Percentiles rank a stretch among this genome's conserved stretches.
phyloP scores from a whole-genome alignment of 225 moss, liverwort and hornwort genomes.

The Antitrichia curtipendula region DNA sequence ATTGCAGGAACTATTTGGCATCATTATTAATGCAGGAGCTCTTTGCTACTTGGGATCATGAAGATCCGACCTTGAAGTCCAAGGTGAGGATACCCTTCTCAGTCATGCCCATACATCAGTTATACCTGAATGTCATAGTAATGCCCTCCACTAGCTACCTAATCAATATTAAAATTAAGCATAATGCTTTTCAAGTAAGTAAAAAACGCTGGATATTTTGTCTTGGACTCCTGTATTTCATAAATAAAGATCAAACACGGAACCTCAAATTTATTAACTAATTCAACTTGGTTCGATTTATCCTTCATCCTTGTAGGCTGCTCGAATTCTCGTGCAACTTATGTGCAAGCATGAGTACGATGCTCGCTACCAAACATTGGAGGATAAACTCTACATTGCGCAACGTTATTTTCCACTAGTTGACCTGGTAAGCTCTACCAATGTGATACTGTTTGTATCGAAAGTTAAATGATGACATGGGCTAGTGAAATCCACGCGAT shows the following conservation, averaged over 20 bases:
- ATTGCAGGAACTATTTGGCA: conserved; percentile 83
- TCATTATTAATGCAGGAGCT: conserved; percentile 92
- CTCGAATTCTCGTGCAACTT: conserved; percentile 79
- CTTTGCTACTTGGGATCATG: conserved; percentile 92
- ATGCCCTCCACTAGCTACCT: not conserved
- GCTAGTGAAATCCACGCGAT: not conserved
- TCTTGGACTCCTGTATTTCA: not conserved
- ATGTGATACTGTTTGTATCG: not conserved
- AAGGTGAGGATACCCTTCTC: conserved; percentile 39
- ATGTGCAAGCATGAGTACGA: conserved; percentile 98
- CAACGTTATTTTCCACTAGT: conserved; percentile 92
- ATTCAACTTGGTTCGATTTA: not conserved
- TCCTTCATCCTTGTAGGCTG: conserved; percentile 36
- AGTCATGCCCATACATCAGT: not conserved
- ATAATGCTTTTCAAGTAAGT: not conserved
- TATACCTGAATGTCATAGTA: not conserved
- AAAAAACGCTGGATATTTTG: not conserved
- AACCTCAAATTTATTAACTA: not conserved
- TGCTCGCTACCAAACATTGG: conserved; percentile 79
- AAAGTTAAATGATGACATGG: not conserved
- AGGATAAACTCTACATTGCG: conserved; percentile 92
- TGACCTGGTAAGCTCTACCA: conserved; percentile 53
- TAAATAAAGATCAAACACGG: not conserved
- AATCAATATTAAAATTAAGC: not conserved
- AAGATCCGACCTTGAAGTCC: conserved; percentile 61